Conservation (phyloP, 495 filamentous ascomycete species). For the Aspergillus affinis region DNA sequence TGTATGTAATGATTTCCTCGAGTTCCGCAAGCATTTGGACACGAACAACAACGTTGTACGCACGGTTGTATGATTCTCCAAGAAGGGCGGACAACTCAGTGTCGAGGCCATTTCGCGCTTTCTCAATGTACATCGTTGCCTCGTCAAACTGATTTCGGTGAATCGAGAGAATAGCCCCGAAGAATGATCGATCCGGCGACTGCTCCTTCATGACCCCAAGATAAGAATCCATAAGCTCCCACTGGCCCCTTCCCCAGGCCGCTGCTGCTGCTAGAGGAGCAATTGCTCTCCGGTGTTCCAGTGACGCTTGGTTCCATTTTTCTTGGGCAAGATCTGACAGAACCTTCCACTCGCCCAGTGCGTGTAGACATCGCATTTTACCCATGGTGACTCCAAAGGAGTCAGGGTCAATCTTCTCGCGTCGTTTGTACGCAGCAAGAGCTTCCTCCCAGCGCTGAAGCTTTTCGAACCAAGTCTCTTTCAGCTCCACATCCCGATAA, state of each 20-base stretch:
- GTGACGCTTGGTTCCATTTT: slow-evolving; percentile 83
- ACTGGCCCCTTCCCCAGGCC: slow-evolving; percentile 96
- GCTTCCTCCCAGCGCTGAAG: slow-evolving; percentile 98
- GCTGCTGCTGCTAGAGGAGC: slow-evolving; percentile 92
- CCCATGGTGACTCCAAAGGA: slow-evolving; percentile 96
- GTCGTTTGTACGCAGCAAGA: slow-evolving; percentile 82
- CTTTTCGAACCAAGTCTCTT: slow-evolving; percentile 99
- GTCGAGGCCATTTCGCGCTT: slow-evolving; percentile 88
- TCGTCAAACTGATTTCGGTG: slow-evolving; percentile 94
- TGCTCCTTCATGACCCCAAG: slow-evolving; percentile 88
- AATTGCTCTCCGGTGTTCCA: slow-evolving; percentile 82
- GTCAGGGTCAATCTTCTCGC: slow-evolving; percentile 66
- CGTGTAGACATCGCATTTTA: slow-evolving; percentile 98
- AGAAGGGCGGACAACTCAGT: slow-evolving; percentile 92
- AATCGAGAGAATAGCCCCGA: slow-evolving; percentile 89
- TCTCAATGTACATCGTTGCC: slow-evolving; percentile 79
- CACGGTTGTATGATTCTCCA: slow-evolving; percentile 93
- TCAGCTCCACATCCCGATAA: slow-evolving; percentile 90
- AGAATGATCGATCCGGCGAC: slow-evolving; percentile 94
- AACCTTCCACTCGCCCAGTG: slow-evolving; percentile 94
- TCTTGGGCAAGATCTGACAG: slow-evolving; percentile 84
- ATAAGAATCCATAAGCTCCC: slow-evolving; percentile 97
- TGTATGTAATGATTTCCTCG: slow-evolving; percentile 97
- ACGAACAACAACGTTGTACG: slow-evolving; percentile 91
- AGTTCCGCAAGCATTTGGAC: slow-evolving; percentile 99